Evolutionary conservation across 768 basidiomycete genomes (phyloP).

Genomic region (Asterophora lycoperdoides): DNA sequence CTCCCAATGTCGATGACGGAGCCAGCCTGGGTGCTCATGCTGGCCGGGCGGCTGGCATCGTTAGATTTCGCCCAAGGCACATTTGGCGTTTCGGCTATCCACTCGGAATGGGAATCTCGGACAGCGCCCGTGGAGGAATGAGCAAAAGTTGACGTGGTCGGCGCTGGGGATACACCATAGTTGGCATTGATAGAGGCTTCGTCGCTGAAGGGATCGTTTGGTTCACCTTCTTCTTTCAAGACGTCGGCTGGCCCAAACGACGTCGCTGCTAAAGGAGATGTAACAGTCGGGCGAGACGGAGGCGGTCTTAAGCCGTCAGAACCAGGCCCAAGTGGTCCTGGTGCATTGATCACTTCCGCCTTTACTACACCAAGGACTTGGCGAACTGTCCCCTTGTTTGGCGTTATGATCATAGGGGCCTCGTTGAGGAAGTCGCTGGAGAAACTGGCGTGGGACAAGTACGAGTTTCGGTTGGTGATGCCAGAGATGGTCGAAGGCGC

Average conservation of each 20-base stretch:
- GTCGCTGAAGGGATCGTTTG: slow-evolving; percentile 65
- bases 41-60: slow-evolving; percentile 49
- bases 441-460: slow-evolving; percentile 70
- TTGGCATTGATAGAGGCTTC: slow-evolving; percentile 36
- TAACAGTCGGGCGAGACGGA: slow-evolving; percentile 41
- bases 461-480: slow-evolving; percentile 57
- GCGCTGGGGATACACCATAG: slow-evolving; percentile 35
- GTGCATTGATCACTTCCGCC: slow-evolving; percentile 71
- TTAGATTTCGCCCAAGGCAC: slow-evolving; percentile 39
- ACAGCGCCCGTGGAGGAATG: slow-evolving; percentile 23
- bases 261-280: slow-evolving; percentile 65
- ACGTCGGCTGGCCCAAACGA: slow-evolving; percentile 72
- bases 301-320: slow-evolving; percentile 40
- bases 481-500: slow-evolving; percentile 50
- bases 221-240: slow-evolving; percentile 49
- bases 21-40: slow-evolving; percentile 60
- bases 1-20: slow-evolving; percentile 57
- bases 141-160: slow-evolving; percentile 39
- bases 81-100: slow-evolving; percentile 35
- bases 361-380: slow-evolving; percentile 75
- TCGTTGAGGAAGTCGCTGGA: slow-evolving; percentile 78
- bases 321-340: slow-evolving; percentile 36
- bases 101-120: slow-evolving; percentile 29
- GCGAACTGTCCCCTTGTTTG: slow-evolving; percentile 57
- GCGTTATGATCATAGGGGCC: slow-evolving; percentile 77